Base-by-base conservation (phyloP, 2,329 filamentous ascomycete genomes). In the Calcarisporium arbuscula region DNA sequence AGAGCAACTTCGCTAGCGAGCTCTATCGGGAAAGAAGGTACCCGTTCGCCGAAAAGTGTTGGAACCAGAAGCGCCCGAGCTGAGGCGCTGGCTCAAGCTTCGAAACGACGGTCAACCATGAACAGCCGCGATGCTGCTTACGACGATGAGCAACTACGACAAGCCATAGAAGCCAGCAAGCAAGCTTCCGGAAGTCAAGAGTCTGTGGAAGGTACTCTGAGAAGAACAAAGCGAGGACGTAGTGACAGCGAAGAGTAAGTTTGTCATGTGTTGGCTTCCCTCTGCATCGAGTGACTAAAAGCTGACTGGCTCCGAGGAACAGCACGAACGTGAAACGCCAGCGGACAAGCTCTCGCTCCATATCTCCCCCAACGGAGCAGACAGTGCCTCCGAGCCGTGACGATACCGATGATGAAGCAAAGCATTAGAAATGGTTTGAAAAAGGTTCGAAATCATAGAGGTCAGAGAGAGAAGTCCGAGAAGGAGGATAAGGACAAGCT, bases 161-260 rank as follows among this genome's bases (percentile, higher is more conserved):
- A 85, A 46, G 92, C 90, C 19, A 88, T 98, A 48, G 90, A 96
- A 58, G 89, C 94, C 42, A 98, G 92, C 66, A 95, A 89, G 62
- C 82, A 85, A 52, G 86, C 94, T 28, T 78, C 73, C 30, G 60
- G 67, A 10, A n/a, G n/a, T n/a, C 67, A 68, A 9, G 59, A 69
- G 21, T 54, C 57, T 11, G 27, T 42, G 10, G 78, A 82, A 22
- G 69, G 70, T 34, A 66, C 66, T 25, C 72, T 65, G 33, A 73
- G 83, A 44, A 78, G 85, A 52, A 72, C 77, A 17, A 98, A 98
- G 65, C 73, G 92, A 51, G 82, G 80, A 42, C 77, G 90, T 42
- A 94, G 92, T 51, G 87, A 92, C 41, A 95, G 87, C 53, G 88
- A 95, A 73, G 86, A 94, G 90, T 96, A 72, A 62, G 87, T 77